Evolutionary conservation across 2,329 filamentous ascomycete species (phyloP), one percentile per base, ranked within the genome.

Genomic region (Ustulina deusta): DNA sequence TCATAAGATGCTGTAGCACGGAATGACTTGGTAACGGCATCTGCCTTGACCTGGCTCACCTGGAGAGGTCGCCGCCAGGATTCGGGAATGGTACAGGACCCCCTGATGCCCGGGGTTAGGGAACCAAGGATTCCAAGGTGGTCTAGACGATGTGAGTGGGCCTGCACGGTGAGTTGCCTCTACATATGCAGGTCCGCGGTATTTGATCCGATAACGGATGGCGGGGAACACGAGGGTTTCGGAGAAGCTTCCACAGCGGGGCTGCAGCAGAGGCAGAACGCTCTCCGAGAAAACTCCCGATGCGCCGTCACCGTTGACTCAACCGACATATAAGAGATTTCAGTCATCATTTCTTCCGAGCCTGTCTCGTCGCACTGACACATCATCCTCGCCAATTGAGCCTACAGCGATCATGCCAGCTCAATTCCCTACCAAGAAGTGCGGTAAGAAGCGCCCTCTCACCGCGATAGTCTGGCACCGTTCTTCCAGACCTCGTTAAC

Each of bases 111-210:
- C 29, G 29, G 29, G 29, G 29, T 32, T 32, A 32, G 15, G 2
- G 25, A 22, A 34, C 55, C 27, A 20, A 58, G 6, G 27, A 15
- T 11, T 20, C 1, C 17, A 20, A 38, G 3, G 20, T 13, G 7
- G 11, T 46, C 22, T 40, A 40, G 11, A 3, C 17, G 15, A 34
- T 15, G 20, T 32, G 22, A 25, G 56, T 48, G 56, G 40, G n/a
- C 29, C 40, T 46, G 22, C 4, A 46, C 36, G 5, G 9, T 9
- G 36, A 36, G 34, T 36, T 40, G 40, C 32, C 20, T 38, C 3
- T 10, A 11, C 22, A 34, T 46, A 56, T 32, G 91, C 29, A 86
- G 91, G 75, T 94, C 94, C 9, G 92, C 90, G 38, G 85, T 95
- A 60, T 97, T 98, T 77, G 95, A 94, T 75, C 75, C 75, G 75